Base-by-base conservation (phyloP, 2,329 filamentous ascomycete species). In the Venturia oleaginea region DNA sequence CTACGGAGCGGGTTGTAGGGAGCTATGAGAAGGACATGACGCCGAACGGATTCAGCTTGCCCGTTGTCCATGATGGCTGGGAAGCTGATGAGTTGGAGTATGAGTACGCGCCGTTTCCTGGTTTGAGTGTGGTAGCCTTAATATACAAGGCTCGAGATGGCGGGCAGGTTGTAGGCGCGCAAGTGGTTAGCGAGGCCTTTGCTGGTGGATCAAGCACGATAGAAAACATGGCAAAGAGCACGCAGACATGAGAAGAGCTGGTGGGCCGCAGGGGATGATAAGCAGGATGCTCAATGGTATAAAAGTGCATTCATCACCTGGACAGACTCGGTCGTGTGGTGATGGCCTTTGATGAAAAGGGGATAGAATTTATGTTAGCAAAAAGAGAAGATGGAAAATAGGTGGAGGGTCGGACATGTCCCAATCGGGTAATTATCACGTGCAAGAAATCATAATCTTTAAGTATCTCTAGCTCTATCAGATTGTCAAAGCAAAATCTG, bases 181-280 rank as follows among this genome's bases (percentile, higher is more conserved):
- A 79, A 70, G 74, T 84, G 24, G 71, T 84, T 61, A 80, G 80
- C 54, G 82, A 84, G 71, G 75, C 77, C 4, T 75, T 79, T 67
- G 83, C 79, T 4, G 83, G 82, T 7, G 83, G 81, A 1, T 79
- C 74, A 2, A 82, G 80, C 64, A 82, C 78, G 3, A 79, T 85
- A 68, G 80, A 61, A 17, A 37, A 61, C 15, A 61, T 38, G 30
- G 51, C 24, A 17, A 37, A 17, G 22, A 57, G 32, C 11, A 57
- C 24, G 51, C 51, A 30, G n/a, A 57, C 42, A 17, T 43, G 42
- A 43, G 15, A 13, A 43, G 42, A 15, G 19, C 6, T 43, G 42
- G 15, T 15, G 42, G 42, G 19, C 13, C 42, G 42, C 13, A 43
- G 4, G 15, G 19, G 42, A 7, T 15, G 42, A 4, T 17, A n/a